phyloP scores from a whole-genome alignment of 768 basidiomycete species.

The Collybia mongolica region DNA sequence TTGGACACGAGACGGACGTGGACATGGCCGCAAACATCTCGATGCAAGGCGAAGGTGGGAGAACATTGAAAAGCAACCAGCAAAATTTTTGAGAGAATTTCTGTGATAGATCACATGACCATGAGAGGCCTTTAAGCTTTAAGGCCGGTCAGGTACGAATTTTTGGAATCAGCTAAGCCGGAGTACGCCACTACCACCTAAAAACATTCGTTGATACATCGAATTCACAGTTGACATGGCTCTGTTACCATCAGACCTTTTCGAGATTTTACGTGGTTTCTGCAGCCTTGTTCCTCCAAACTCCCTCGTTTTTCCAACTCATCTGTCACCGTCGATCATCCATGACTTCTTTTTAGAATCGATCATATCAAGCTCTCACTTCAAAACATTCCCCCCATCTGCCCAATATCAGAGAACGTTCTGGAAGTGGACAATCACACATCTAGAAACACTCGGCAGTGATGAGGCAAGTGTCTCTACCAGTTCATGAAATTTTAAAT shows the following conservation, averaged over 20 bases:
- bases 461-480: constrained; percentile 44
- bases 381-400: constrained; percentile 61
- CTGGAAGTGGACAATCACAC: constrained; percentile 70
- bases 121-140: too few relatives aligned
- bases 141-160: constrained; percentile 17
- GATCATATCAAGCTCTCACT: constrained; percentile 53
- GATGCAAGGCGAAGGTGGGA: constrained; percentile 29
- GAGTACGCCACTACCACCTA: too few relatives aligned
- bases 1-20: constrained; percentile 19
- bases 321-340: constrained; percentile 33
- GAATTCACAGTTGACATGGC: background rate
- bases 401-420: constrained; percentile 59
- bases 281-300: constrained; percentile 48
- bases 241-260: constrained; percentile 29
- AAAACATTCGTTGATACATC: too few relatives aligned
- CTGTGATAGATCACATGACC: constrained; percentile 27
- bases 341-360: constrained; percentile 55
- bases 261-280: constrained; percentile 49
- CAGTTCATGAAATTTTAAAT: background rate
- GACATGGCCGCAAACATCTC: constrained; percentile 25
- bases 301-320: constrained; percentile 36
- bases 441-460: constrained; percentile 45
- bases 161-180: too few relatives aligned
- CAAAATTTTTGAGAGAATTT: constrained; percentile 31
- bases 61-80: constrained; percentile 27